These are phyloP conservation scores for Cutaneotrichosporon arboriforme DNA, from an alignment of 1,284 basidiomycete genomes.

Conservation along the genomic window DNA sequence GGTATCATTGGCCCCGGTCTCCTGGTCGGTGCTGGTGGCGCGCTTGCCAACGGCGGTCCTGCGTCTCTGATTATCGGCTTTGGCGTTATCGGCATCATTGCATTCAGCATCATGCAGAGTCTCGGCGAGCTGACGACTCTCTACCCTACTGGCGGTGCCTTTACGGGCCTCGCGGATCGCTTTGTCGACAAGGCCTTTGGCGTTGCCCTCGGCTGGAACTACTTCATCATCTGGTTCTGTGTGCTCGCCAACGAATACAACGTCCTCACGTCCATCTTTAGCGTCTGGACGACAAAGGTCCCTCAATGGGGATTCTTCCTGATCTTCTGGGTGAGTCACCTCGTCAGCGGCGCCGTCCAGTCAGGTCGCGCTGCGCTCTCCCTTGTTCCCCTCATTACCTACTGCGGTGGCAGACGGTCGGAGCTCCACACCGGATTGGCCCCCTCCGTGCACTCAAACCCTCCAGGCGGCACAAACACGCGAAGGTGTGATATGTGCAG, in stretches of 20 bases:
- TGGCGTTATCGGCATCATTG: constrained; percentile 22
- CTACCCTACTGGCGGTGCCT: constrained; percentile 21
- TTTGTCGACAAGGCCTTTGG: constrained; percentile 26
- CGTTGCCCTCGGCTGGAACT: constrained; percentile 25
- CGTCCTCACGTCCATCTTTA: constrained; percentile 17
- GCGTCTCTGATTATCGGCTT: constrained; percentile 25
- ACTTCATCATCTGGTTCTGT: constrained; percentile 25
- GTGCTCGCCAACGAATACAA: constrained; percentile 35
- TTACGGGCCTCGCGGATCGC: constrained; percentile 23
- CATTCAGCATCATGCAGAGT: constrained; percentile 23
- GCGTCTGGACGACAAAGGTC: constrained; percentile 15
- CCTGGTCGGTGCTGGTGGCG: constrained; percentile 23
- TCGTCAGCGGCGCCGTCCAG: background rate
- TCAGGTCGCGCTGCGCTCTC: constrained; percentile 45
- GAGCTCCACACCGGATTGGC: too few relatives aligned
- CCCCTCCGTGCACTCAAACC: too few relatives aligned
- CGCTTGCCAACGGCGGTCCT: constrained; percentile 19
- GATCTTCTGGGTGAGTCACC: constrained; percentile 21
- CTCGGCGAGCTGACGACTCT: constrained; percentile 26
- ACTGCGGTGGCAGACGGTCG: too few relatives aligned
- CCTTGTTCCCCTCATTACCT: too few relatives aligned
- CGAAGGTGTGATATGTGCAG: too few relatives aligned
- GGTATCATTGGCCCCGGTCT: constrained; percentile 24
- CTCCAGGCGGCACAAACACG: too few relatives aligned
- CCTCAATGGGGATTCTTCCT: constrained; percentile 24